These are phyloP conservation scores for Lipomyces japonicus DNA, from an alignment of 805 yeast genomes.

Conservation along the genomic window DNA sequence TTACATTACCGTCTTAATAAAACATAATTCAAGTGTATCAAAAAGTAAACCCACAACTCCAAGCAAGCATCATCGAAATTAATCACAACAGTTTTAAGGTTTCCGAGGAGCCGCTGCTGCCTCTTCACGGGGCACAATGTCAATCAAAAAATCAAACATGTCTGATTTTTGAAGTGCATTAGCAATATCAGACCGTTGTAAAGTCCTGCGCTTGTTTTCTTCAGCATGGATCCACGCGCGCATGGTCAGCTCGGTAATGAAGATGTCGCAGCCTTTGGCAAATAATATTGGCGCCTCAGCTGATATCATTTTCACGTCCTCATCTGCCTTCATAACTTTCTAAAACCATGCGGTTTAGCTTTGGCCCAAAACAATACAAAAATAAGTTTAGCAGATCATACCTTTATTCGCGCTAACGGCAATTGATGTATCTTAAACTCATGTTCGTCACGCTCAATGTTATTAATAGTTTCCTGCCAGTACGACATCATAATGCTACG, in stretches of 20 bases:
- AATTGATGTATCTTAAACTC: constrained; percentile 91
- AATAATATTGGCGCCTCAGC: constrained; percentile 97
- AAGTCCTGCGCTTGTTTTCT: constrained; percentile 88
- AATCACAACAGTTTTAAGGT: background rate
- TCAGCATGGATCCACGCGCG: constrained; percentile 99
- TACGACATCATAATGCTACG: constrained; percentile 89
- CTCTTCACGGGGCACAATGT: constrained; percentile 89
- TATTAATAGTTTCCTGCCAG: constrained; percentile 94
- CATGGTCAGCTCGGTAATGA: constrained; percentile 95
- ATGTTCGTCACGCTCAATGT: constrained; percentile 83
- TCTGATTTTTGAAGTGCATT: constrained; percentile 92
- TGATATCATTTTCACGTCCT: constrained; percentile 90
- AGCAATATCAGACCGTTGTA: constrained; percentile 91
- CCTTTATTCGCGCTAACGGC: constrained; percentile 93
- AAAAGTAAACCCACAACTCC: no score
- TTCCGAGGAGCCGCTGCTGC: constrained; percentile 35
- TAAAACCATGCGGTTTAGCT: background rate
- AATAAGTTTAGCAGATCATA: constrained; percentile 34
- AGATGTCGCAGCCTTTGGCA: constrained; percentile 97
- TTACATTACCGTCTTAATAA: no score
- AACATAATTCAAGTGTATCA: no score
- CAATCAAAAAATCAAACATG: constrained; percentile 96
- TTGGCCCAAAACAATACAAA: background rate
- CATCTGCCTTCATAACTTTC: constrained; percentile 32
- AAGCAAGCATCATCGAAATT: no score